These are phyloP conservation scores for Globisporangium viniferum DNA, from an alignment of 352 stramenopile genomes.

Conservation along the genomic window DNA sequence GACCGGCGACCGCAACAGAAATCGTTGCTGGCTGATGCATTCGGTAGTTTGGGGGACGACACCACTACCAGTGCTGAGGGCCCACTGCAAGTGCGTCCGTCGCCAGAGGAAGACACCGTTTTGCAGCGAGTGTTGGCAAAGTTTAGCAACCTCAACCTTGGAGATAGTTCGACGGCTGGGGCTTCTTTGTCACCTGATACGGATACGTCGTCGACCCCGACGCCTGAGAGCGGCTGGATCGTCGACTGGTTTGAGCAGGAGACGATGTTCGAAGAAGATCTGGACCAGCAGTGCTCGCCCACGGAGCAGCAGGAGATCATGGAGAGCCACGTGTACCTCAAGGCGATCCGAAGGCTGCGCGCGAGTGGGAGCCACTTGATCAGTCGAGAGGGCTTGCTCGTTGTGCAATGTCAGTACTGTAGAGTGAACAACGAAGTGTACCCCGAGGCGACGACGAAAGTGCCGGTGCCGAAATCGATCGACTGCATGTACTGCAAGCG, in stretches of 20 bases:
- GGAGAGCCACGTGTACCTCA: conserved; percentile 66
- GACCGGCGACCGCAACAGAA: not conserved
- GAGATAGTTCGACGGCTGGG: not conserved
- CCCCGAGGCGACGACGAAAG: conserved; percentile 49
- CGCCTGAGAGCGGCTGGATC: conserved; percentile 33
- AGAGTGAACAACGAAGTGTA: conserved; percentile 61
- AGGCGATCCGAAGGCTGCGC: conserved; percentile 54
- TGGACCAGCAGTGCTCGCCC: conserved; percentile 73
- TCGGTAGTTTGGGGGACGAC: not conserved
- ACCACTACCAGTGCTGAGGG: conserved; percentile 9
- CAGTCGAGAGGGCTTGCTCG: conserved; percentile 44
- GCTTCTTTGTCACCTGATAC: not conserved
- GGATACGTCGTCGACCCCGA: not conserved
- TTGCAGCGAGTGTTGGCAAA: conserved; percentile 47
- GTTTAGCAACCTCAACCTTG: conserved; percentile 22
- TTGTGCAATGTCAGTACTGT: conserved; percentile 58
- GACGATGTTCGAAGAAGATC: conserved; percentile 88
- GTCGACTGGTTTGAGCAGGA: conserved; percentile 88
- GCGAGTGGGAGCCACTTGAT: conserved; percentile 30
- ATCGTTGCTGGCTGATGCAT: not conserved
- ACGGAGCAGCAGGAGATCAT: conserved; percentile 73
- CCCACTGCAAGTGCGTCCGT: not conserved
- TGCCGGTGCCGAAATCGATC: conserved; percentile 54
- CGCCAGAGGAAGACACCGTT: conserved; percentile 48
- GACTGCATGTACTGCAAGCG: conserved; percentile 69